A percentile compares a stretch with the other conserved stretches of the same genome.
Conservation (phyloP, 129 eudicot species). For the Ambrosia artemisiifolia region DNA sequence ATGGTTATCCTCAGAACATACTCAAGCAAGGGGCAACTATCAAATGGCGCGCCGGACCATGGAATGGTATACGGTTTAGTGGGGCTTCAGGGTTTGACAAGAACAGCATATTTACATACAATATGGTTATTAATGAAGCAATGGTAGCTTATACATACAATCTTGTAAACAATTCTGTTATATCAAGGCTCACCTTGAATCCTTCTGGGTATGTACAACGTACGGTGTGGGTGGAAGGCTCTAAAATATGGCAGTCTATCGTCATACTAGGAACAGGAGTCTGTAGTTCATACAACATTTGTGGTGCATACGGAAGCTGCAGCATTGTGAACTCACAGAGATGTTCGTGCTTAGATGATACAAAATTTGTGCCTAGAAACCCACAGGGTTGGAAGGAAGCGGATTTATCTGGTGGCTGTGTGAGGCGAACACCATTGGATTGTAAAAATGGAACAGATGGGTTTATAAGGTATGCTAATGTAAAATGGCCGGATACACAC, state of each 20-base stretch:
- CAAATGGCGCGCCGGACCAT: constrained; percentile 24
- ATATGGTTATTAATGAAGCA: constrained; percentile 10
- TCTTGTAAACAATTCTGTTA: constrained; percentile 2
- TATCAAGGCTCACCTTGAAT: constrained; percentile 23
- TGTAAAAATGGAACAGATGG: constrained; percentile 35
- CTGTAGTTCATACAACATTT: not conserved
- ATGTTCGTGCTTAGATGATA: not conserved
- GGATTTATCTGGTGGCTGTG: constrained; percentile 38
- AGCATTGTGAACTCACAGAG: not conserved
- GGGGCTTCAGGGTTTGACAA: constrained; percentile 1
- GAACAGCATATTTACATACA: not conserved
- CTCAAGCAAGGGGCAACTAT: not conserved
- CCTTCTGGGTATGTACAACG: constrained; percentile 31
- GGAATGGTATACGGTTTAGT: constrained; percentile 18
- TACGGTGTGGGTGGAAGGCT: not conserved
- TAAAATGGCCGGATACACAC: constrained; percentile 46
- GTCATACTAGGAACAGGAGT: not conserved
- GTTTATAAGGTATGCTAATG: constrained; percentile 18
- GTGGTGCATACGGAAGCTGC: constrained; percentile 8
- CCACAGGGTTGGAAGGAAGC: not conserved
- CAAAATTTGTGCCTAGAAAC: not conserved
- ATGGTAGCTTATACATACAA: constrained; percentile 23
- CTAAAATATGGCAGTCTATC: not conserved
- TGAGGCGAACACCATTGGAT: constrained; percentile 31
- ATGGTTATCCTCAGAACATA: constrained; percentile 18